phyloP scores from a whole-genome alignment of 2,329 filamentous ascomycete genomes.

The Emergomyces africanus region DNA sequence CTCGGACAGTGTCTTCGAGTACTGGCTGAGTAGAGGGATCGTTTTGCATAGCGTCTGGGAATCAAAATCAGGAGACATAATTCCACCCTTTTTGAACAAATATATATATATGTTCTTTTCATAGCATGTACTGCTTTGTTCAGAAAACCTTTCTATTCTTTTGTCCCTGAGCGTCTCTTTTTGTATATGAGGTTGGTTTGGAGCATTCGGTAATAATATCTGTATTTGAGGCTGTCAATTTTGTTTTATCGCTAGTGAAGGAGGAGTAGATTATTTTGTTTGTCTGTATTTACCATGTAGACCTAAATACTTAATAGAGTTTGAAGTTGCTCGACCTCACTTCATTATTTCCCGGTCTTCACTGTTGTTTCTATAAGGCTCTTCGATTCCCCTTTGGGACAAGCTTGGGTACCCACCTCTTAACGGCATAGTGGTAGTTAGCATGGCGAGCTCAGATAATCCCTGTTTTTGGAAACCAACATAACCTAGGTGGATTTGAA shows the following conservation, averaged over 20 bases:
- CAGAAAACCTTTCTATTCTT: background rate
- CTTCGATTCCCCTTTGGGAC: too few species aligned
- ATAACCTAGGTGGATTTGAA: background rate
- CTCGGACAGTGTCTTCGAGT: background rate
- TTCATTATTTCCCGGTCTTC: background rate
- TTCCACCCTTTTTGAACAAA: background rate
- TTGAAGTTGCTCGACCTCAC: background rate
- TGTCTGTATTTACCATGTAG: background rate
- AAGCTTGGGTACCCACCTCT: background rate
- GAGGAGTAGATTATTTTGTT: background rate
- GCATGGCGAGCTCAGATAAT: background rate
- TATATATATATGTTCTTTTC: background rate
- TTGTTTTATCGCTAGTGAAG: background rate
- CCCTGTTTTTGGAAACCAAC: background rate
- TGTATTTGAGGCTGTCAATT: background rate
- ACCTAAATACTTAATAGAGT: background rate
- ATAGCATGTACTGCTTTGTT: background rate
- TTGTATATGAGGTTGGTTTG: constrained; percentile 5
- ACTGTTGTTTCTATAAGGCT: background rate
- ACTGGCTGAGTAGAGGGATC: background rate
- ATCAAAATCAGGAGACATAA: background rate
- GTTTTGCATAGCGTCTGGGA: background rate
- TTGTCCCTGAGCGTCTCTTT: constrained; percentile 2
- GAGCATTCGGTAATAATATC: background rate
- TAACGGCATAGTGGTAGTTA: background rate